Evolutionary conservation across 768 basidiomycete species (phyloP).

Genomic region (Pleurotus giganteus): DNA sequence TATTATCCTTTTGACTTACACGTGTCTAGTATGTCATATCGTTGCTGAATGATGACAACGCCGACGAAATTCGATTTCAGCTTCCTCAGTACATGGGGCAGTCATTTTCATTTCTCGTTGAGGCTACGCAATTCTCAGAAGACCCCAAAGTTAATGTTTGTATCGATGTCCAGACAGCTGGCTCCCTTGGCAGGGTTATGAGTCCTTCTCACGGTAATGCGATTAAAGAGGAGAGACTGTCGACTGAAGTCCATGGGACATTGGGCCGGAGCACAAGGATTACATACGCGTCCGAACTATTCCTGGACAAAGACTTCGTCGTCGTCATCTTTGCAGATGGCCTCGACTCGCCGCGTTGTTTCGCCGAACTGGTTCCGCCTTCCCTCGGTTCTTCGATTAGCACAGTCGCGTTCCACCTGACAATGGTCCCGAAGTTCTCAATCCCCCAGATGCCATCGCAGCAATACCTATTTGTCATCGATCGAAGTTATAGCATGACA

Average conservation of each 20-base stretch:
- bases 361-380: slow-evolving; percentile 43
- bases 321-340: slow-evolving; percentile 45
- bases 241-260: slow-evolving; percentile 27
- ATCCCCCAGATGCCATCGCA: slow-evolving; percentile 40
- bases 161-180: slow-evolving; percentile 48
- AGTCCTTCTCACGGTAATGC: slow-evolving; percentile 41
- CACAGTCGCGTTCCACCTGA: slow-evolving; percentile 50
- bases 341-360: slow-evolving; percentile 54
- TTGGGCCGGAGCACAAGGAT: slow-evolving; percentile 40
- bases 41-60: slow-evolving; percentile 45
- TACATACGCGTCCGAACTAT: slow-evolving; percentile 36
- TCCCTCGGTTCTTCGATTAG: slow-evolving; percentile 15
- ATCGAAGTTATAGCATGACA: slow-evolving; percentile 57
- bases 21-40: slow-evolving; percentile 47
- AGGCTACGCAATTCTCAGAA: slow-evolving; percentile 24
- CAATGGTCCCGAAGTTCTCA: slow-evolving; percentile 49
- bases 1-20: background rate
- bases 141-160: slow-evolving; percentile 37
- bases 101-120: slow-evolving; percentile 32
- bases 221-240: slow-evolving; percentile 29
- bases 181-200: slow-evolving; percentile 32
- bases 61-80: slow-evolving; percentile 48
- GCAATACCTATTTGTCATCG: slow-evolving; percentile 62
- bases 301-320: slow-evolving; percentile 49
- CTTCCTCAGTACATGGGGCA: slow-evolving; percentile 47